Conservation (phyloP, 768 basidiomycete species). For the Agaricus blazei region DNA sequence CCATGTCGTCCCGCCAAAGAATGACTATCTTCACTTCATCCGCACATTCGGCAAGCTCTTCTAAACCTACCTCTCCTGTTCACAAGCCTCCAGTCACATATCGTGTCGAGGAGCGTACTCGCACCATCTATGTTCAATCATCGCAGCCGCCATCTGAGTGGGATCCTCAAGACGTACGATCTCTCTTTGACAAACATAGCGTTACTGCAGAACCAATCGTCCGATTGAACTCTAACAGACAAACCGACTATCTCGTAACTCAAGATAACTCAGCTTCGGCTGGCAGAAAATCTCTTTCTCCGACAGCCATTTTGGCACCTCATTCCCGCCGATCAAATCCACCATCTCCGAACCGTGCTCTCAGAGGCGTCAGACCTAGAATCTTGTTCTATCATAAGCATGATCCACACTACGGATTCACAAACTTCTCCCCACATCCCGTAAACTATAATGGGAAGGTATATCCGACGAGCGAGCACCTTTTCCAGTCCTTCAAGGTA, state of each 20-base stretch:
- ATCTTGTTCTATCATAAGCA: slow-evolving; percentile 64
- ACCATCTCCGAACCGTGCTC: slow-evolving; percentile 14
- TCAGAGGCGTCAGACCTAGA: slow-evolving; percentile 23
- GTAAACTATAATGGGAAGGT: slow-evolving; percentile 56
- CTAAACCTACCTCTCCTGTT: slow-evolving; percentile 20
- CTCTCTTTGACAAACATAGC: slow-evolving; percentile 35
- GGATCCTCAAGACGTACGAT: slow-evolving; percentile 32
- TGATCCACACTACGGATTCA: slow-evolving; percentile 64
- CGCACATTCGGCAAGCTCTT: slow-evolving; percentile 17
- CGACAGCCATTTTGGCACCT: neutral
- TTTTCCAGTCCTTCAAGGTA: slow-evolving; percentile 74
- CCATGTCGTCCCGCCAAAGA: slow-evolving; percentile 30
- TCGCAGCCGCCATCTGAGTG: slow-evolving; percentile 39
- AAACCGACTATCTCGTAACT: slow-evolving; percentile 21
- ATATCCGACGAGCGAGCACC: slow-evolving; percentile 74
- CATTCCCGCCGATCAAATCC: slow-evolving; percentile 8
- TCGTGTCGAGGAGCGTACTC: slow-evolving; percentile 43
- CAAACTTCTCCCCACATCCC: slow-evolving; percentile 67
- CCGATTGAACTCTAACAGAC: slow-evolving; percentile 25
- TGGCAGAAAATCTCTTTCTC: neutral
- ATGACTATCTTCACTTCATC: slow-evolving; percentile 34
- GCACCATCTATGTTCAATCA: slow-evolving; percentile 41
- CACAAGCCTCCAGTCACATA: slow-evolving; percentile 32
- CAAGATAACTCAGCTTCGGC: slow-evolving; percentile 13
- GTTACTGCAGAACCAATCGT: slow-evolving; percentile 24